Conservation (phyloP, 805 yeast species). For the Kuraishia capsulata region DNA sequence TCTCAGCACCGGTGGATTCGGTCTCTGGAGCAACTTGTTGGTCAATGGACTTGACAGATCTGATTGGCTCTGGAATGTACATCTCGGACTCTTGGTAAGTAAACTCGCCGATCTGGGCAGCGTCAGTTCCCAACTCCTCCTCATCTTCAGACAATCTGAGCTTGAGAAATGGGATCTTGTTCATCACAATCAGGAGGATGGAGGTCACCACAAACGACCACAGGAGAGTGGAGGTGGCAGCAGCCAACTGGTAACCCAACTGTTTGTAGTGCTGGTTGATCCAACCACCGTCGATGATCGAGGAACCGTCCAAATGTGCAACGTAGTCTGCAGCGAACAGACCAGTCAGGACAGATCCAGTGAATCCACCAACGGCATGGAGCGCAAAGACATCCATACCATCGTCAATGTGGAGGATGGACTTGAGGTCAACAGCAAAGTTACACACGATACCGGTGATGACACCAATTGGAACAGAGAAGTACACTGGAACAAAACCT, state of each 20-base stretch:
- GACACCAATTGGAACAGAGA: constrained; percentile 77
- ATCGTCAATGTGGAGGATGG: constrained; percentile 70
- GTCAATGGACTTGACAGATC: constrained; percentile 36
- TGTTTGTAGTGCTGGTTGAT: constrained; percentile 74
- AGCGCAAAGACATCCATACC: constrained; percentile 92
- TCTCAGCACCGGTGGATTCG: constrained; percentile 1
- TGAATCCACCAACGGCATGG: constrained; percentile 90
- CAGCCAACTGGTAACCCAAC: constrained; percentile 85
- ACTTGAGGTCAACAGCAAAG: constrained; percentile 76
- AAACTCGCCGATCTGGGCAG: constrained; percentile 85
- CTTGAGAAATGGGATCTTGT: constrained; percentile 72
- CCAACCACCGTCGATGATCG: constrained; percentile 79
- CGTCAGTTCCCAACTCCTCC: constrained; percentile 83
- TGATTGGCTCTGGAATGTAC: constrained; percentile 71
- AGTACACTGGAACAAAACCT: constrained; percentile 89
- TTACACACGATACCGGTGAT: constrained; percentile 73
- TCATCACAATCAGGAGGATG: constrained; percentile 54
- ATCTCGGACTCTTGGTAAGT: constrained; percentile 60
- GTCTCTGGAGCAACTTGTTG: constrained; percentile 1
- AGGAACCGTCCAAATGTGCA: constrained; percentile 59
- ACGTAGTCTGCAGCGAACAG: constrained; percentile 88
- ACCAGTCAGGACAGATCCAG: constrained; percentile 81
- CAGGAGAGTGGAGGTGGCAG: constrained; percentile 53
- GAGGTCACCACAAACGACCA: constrained; percentile 76
- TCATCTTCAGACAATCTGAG: constrained; percentile 80